Evolutionary conservation across 2,329 filamentous ascomycete species (phyloP).

Genomic region (Pezicula carpinea): DNA sequence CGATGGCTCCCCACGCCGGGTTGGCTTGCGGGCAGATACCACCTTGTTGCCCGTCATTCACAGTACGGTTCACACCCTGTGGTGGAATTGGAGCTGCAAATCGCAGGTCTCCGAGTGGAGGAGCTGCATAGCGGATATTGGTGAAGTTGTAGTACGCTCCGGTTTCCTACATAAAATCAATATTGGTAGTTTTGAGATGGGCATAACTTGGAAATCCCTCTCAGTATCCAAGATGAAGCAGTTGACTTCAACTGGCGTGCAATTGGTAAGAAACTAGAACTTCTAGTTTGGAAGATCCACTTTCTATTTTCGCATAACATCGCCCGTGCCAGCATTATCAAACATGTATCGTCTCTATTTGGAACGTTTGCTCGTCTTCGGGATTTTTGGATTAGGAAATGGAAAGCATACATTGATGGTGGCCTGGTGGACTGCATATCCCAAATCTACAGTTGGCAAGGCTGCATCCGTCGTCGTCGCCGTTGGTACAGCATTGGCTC

Average conservation of each 20-base stretch:
- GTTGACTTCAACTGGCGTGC: neutral
- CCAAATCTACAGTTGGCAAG: constrained; percentile 25
- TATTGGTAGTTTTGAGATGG: neutral
- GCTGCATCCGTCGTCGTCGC: neutral
- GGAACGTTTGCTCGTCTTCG: neutral
- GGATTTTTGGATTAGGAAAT: neutral
- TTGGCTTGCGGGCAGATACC: constrained; percentile 32
- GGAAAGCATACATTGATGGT: constrained; percentile 22
- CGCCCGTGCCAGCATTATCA: no score
- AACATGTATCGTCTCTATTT: neutral
- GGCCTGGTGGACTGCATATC: constrained; percentile 26
- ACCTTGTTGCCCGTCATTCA: constrained; percentile 28
- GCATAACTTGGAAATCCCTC: neutral
- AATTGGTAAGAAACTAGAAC: neutral
- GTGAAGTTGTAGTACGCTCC: constrained; percentile 34
- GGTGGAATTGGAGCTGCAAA: constrained; percentile 37
- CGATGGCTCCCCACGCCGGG: constrained; percentile 22
- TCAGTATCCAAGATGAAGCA: neutral
- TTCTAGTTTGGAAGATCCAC: neutral
- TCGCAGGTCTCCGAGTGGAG: constrained; percentile 38
- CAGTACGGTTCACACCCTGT: constrained; percentile 25
- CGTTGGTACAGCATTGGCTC: neutral
- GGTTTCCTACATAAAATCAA: constrained; percentile 18
- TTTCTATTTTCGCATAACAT: neutral
- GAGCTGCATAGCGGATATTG: constrained; percentile 40